Percentiles rank a stretch among this genome's conserved stretches.
Evolutionary conservation across 2,329 filamentous ascomycete species (phyloP).

Genomic region (Xylaria sp.): DNA sequence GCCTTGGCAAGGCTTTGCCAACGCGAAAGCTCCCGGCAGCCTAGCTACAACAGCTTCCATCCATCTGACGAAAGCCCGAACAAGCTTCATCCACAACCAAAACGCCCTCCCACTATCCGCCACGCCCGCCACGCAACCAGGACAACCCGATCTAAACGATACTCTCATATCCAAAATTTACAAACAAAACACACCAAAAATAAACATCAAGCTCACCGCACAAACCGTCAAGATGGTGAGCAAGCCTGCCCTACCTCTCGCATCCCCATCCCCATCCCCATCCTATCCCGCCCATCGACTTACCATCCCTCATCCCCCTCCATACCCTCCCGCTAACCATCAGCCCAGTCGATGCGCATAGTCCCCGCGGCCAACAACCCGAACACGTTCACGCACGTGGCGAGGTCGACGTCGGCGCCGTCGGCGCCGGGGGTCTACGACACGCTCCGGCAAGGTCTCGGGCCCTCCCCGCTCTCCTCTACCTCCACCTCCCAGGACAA

Average conservation of each 20-base stretch:
- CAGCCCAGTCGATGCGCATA: conserved; percentile 79
- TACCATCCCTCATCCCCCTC: conserved; percentile 18
- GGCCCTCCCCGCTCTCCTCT: conserved; percentile 55
- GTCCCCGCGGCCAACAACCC: conserved; percentile 71
- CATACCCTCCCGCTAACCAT: too few species aligned
- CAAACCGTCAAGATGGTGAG: conserved; percentile 54
- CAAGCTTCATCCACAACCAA: conserved; percentile 1
- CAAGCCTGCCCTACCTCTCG: conserved; percentile 12
- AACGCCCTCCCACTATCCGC: conserved; percentile 6
- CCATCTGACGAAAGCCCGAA: not conserved
- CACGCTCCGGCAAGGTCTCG: conserved; percentile 83
- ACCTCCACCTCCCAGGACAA: conserved; percentile 42
- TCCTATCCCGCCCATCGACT: conserved; percentile 6
- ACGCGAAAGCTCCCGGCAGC: conserved; percentile 37
- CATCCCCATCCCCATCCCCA: not conserved
- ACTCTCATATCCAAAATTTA: not conserved
- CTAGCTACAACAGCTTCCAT: conserved; percentile 26
- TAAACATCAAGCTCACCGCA: conserved; percentile 1
- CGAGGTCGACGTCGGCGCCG: conserved; percentile 71
- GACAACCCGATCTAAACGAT: not conserved
- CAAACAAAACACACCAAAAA: conserved; percentile 1
- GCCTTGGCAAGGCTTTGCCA: conserved; percentile 33
- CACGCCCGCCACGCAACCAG: not conserved
- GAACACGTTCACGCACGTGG: conserved; percentile 65
- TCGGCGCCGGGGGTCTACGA: conserved; percentile 94